Conservation (phyloP, 768 basidiomycete species). For the Suillus spraguei region DNA sequence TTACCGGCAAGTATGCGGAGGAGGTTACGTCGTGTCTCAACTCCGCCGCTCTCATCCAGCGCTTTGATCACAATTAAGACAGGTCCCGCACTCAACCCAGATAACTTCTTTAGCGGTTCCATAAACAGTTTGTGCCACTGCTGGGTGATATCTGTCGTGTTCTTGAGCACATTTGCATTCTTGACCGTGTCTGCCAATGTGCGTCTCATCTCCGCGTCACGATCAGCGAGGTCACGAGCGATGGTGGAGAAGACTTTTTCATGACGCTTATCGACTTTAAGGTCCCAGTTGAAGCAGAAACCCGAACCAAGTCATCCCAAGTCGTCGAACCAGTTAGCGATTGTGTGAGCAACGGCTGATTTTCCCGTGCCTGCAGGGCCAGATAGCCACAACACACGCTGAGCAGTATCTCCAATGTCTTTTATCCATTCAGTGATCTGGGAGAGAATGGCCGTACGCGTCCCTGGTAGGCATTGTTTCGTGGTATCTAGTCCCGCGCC, state of each 20-base stretch:
- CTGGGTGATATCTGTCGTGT: neutral
- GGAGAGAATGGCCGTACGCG: constrained; percentile 17
- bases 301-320: constrained; percentile 21
- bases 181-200: neutral
- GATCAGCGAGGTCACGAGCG: constrained; percentile 24
- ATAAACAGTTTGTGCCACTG: constrained; percentile 24
- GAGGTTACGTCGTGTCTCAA: constrained; percentile 19
- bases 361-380: constrained; percentile 31
- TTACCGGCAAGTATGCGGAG: constrained; percentile 20
- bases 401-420: neutral
- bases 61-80: constrained; percentile 31
- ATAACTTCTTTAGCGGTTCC: constrained; percentile 10
- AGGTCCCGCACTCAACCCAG: constrained; percentile 16
- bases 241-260: constrained; percentile 33
- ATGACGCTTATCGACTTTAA: constrained; percentile 5
- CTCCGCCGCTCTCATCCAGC: constrained; percentile 19
- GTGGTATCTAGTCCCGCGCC: no score
- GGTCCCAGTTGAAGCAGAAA: constrained; percentile 19
- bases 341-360: constrained; percentile 29
- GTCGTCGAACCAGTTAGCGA: constrained; percentile 15
- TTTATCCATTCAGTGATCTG: constrained; percentile 21
- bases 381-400: constrained; percentile 17
- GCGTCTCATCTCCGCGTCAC: constrained; percentile 13
- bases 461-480: constrained; percentile 20
- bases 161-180: constrained; percentile 3